phyloP scores from a whole-genome alignment of 2,329 filamentous ascomycete species.

The Berkeleyomyces basicola region DNA sequence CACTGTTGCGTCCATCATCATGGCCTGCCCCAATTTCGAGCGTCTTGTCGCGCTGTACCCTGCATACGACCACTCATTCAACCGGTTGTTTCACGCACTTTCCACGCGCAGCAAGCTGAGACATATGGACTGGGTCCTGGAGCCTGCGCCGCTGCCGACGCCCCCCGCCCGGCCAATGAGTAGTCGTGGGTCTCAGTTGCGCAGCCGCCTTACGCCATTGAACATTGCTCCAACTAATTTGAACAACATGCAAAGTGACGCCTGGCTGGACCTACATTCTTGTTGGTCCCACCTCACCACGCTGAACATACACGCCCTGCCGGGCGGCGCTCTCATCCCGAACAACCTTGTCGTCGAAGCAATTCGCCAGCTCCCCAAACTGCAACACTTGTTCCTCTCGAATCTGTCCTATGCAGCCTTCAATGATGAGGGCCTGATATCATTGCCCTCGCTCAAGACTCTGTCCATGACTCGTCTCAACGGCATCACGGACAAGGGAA shows the following conservation, averaged over 20 bases:
- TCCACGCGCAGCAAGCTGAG: conserved; percentile 38
- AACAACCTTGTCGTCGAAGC: conserved; percentile 35
- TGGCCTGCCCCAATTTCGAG: conserved; percentile 50
- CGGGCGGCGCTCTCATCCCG: conserved; percentile 37
- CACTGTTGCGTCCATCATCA: conserved; percentile 41
- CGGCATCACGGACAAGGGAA: conserved; percentile 38
- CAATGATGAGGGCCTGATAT: conserved; percentile 36
- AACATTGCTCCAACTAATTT: conserved; percentile 17
- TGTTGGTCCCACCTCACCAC: conserved; percentile 40
- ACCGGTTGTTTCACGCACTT: conserved; percentile 40
- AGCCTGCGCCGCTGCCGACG: conserved; percentile 20
- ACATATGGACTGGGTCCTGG: conserved; percentile 43
- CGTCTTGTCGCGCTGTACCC: conserved; percentile 37
- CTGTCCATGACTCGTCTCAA: conserved; percentile 38
- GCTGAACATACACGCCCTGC: conserved; percentile 41
- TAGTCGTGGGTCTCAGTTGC: conserved; percentile 17
- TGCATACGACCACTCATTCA: conserved; percentile 38
- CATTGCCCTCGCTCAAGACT: conserved; percentile 36
- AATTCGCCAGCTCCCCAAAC: conserved; percentile 33
- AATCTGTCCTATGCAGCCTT: conserved; percentile 39
- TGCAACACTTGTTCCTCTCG: conserved; percentile 43
- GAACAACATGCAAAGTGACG: conserved; percentile 24
- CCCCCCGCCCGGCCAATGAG: conserved; percentile 19
- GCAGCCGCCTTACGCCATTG: conserved; percentile 9
- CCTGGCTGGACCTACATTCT: conserved; percentile 34